These are phyloP conservation scores for Xylariaceae sp. DNA, from an alignment of 2,329 filamentous ascomycete genomes.

Conservation along the genomic window DNA sequence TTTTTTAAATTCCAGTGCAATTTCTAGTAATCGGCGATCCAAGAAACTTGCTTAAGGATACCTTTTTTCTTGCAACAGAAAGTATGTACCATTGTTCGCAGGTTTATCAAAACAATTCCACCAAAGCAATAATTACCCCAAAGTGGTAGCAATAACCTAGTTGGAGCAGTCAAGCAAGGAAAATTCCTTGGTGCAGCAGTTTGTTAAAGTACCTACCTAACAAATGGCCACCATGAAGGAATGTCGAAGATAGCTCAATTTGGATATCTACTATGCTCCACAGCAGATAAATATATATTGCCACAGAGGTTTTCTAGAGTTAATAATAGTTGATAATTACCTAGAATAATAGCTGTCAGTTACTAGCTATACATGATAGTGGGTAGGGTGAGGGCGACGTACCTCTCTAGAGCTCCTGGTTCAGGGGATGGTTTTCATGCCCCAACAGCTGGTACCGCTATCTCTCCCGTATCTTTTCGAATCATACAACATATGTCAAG, in stretches of 20 bases:
- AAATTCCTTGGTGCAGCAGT: too few species aligned
- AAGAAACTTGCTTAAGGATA: too few species aligned
- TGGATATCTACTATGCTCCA: background rate
- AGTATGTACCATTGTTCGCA: background rate
- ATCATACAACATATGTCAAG: background rate
- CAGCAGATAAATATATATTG: background rate
- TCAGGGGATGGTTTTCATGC: background rate
- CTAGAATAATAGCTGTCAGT: background rate
- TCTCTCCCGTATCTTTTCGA: background rate
- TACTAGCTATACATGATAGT: slow-evolving; percentile 1
- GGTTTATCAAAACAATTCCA: background rate
- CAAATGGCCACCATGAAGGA: background rate
- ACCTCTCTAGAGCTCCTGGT: background rate
- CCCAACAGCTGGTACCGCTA: background rate
- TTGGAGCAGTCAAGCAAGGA: too few species aligned
- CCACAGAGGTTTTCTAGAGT: background rate
- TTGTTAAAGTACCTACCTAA: background rate
- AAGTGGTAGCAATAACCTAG: background rate
- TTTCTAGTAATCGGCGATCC: too few species aligned
- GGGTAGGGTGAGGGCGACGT: slow-evolving; percentile 23
- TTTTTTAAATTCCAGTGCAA: too few species aligned
- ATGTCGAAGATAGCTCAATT: background rate
- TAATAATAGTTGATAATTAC: background rate
- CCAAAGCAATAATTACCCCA: too few species aligned
- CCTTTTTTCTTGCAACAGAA: background rate